phyloP scores from a whole-genome alignment of 2,329 filamentous ascomycete species.

The Aureobasidium sp. region DNA sequence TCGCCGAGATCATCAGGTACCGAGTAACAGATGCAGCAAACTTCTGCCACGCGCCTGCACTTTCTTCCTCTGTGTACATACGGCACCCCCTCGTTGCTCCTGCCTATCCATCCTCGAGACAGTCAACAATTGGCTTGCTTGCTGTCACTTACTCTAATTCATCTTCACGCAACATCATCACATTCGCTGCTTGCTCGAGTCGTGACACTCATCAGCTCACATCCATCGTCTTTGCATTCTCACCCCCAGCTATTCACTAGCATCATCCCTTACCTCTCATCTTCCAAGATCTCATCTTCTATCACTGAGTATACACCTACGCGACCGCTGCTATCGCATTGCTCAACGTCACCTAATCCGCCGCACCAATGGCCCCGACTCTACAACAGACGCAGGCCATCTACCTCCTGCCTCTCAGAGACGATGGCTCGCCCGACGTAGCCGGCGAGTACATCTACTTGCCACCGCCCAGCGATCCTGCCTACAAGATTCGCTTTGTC shows the following conservation, averaged over 20 bases:
- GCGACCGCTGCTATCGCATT: background rate
- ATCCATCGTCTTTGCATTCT: background rate
- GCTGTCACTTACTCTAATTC: background rate
- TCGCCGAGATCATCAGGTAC: slow-evolving; percentile 13
- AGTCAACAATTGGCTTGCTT: background rate
- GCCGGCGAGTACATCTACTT: slow-evolving; percentile 88
- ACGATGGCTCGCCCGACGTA: slow-evolving; percentile 86
- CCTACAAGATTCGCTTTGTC: slow-evolving; percentile 76
- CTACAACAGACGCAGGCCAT: slow-evolving; percentile 42
- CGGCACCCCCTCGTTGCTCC: background rate
- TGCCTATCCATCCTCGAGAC: slow-evolving; percentile 4
- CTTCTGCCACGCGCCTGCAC: slow-evolving; percentile 11
- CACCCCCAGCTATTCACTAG: background rate
- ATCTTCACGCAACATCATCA: background rate
- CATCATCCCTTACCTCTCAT: background rate
- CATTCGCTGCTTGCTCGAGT: slow-evolving; percentile 10
- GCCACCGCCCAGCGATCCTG: slow-evolving; percentile 63
- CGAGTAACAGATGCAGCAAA: slow-evolving; percentile 5
- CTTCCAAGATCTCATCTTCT: background rate
- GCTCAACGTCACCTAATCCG: background rate
- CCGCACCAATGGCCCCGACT: slow-evolving; percentile 29
- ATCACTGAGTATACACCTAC: background rate
- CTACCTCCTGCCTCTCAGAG: slow-evolving; percentile 83
- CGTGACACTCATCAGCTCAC: background rate
- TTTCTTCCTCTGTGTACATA: slow-evolving; percentile 12